Percentiles rank a stretch among this genome's conserved stretches.
phyloP scores from a whole-genome alignment of 2,329 filamentous ascomycete genomes.

The Mycogone perniciosa region DNA sequence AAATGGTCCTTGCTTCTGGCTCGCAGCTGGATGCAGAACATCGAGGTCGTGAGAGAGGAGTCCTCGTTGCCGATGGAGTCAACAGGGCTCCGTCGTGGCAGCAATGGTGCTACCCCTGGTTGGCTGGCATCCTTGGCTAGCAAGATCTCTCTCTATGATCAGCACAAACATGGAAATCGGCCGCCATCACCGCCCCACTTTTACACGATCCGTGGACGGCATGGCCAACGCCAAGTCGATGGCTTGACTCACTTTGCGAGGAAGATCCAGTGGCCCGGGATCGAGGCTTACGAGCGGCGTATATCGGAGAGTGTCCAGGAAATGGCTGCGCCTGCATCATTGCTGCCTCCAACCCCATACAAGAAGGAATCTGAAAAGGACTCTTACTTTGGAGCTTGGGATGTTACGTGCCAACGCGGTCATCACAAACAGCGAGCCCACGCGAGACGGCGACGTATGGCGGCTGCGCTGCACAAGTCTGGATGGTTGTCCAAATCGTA shows the following conservation, averaged over 20 bases:
- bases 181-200: slow-evolving; percentile 26
- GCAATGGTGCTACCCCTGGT: slow-evolving; percentile 19
- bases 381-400: slow-evolving; percentile 43
- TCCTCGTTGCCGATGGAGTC: slow-evolving; percentile 14
- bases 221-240: slow-evolving; percentile 52
- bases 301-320: slow-evolving; percentile 43
- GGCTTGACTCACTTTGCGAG: slow-evolving; percentile 59
- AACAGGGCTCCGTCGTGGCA: slow-evolving; percentile 16
- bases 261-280: slow-evolving; percentile 56
- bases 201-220: slow-evolving; percentile 49
- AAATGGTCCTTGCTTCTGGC: slow-evolving; percentile 62
- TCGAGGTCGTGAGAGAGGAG: slow-evolving; percentile 47
- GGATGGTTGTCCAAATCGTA: slow-evolving; percentile 66
- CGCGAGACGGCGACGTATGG: slow-evolving; percentile 46
- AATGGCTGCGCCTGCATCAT: slow-evolving; percentile 32
- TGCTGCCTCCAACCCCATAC: slow-evolving; percentile 25
- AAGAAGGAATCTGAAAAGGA: slow-evolving; percentile 22
- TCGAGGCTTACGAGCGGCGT: slow-evolving; percentile 44
- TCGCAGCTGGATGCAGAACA: slow-evolving; percentile 62
- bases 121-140: slow-evolving; percentile 56
- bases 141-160: slow-evolving; percentile 42
- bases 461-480: slow-evolving; percentile 50
- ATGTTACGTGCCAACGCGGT: slow-evolving; percentile 27
- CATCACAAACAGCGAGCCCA: slow-evolving; percentile 26
- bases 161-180: slow-evolving; percentile 30